Conservation (phyloP, 768 basidiomycete species). For the Nevesoporus exiguus region DNA sequence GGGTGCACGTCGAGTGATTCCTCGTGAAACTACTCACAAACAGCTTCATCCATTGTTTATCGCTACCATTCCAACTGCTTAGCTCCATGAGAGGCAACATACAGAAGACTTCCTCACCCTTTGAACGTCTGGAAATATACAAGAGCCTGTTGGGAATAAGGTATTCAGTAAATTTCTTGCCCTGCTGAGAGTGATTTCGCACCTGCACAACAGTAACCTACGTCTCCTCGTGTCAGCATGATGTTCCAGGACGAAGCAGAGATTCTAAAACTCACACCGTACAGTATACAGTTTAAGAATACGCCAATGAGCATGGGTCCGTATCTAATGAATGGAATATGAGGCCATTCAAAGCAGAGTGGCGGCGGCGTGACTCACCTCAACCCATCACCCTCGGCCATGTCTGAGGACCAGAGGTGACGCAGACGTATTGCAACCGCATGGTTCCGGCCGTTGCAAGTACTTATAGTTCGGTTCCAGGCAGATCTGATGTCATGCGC, state of each 20-base stretch:
- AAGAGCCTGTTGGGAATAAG: constrained; percentile 33
- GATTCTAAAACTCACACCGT: constrained; percentile 7
- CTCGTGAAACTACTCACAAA: constrained; percentile 34
- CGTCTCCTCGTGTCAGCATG: background rate
- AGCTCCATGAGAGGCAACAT: background rate
- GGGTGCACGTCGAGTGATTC: background rate
- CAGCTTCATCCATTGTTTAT: constrained; percentile 43
- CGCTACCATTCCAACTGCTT: constrained; percentile 27
- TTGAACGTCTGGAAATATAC: constrained; percentile 45
- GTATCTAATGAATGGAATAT: constrained; percentile 40
- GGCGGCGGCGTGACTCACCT: background rate
- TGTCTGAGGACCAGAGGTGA: background rate
- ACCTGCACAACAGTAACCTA: constrained; percentile 13
- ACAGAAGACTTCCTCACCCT: constrained; percentile 23
- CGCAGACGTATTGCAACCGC: background rate
- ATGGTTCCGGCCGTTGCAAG: background rate
- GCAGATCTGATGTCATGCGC: no score
- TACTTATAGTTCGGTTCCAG: background rate
- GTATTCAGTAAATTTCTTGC: background rate
- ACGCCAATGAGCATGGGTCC: constrained; percentile 19
- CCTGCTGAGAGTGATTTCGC: background rate
- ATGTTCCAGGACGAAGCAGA: no score
- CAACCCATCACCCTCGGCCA: background rate
- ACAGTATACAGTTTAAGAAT: constrained; percentile 14
- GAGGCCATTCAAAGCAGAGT: constrained; percentile 4